Conservation (phyloP, 495 filamentous ascomycete genomes). For the Barbatosphaeria neglecta region DNA sequence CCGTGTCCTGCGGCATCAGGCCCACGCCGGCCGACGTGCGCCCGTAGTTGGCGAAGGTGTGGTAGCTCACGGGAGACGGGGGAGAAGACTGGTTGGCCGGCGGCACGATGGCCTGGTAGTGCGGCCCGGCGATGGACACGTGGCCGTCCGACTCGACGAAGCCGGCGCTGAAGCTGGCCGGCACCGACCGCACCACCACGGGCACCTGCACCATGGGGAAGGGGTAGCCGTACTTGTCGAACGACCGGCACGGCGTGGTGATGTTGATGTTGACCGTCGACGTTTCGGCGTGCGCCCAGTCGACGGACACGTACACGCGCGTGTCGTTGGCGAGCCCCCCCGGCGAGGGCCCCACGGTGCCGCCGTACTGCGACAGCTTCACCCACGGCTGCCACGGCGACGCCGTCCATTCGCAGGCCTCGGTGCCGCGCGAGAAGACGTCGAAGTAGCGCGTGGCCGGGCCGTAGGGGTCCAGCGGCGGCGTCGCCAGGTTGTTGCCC, state of each 20-base stretch:
- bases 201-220: conserved; percentile 47
- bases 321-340: conserved; percentile 37
- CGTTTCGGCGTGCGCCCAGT: conserved; percentile 40
- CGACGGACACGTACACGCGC: conserved; percentile 48
- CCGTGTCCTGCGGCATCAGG: conserved; percentile 39
- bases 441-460: conserved; percentile 51
- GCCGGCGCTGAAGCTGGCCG: conserved; percentile 43
- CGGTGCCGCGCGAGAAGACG: conserved; percentile 51
- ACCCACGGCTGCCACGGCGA: conserved; percentile 43
- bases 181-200: conserved; percentile 39
- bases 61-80: conserved; percentile 35
- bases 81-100: conserved; percentile 17
- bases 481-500: conserved; percentile 42
- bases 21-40: conserved; percentile 48
- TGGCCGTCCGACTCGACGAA: conserved; percentile 54
- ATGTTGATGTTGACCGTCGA: conserved; percentile 43
- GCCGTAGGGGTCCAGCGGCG: conserved; percentile 53
- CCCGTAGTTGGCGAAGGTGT: conserved; percentile 41
- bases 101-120: conserved; percentile 35
- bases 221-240: conserved; percentile 40
- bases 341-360: conserved; percentile 41
- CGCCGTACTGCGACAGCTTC: conserved; percentile 40
- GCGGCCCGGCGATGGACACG: conserved; percentile 49
- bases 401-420: conserved; percentile 45
- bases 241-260: conserved; percentile 33